Evolutionary conservation across 78 protist species (phyloP), one percentile per base, ranked within the genome.

Genomic region (Chrysochromulina parva): DNA sequence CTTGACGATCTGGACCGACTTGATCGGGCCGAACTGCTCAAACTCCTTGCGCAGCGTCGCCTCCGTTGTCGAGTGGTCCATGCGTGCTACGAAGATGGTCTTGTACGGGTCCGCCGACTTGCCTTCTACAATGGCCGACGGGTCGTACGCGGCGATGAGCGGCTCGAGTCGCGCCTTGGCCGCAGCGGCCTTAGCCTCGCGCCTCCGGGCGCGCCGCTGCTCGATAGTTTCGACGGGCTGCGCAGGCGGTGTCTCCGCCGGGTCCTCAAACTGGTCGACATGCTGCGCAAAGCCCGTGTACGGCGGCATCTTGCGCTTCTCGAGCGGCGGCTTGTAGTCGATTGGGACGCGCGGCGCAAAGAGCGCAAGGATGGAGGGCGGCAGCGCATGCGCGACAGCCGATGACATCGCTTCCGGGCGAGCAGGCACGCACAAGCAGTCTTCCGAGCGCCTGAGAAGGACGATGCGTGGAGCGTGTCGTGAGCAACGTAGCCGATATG

Each of bases 21-120:
- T 87, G 62, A 96, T 89, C 24, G 95, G 93, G 57, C 97, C 98
- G 89, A 71, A 96, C 67, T 89, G 65, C 60, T 93, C 95, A 38
- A 97, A 95, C 60, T 97, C 96, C 26, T 94, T 28, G 52, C 85
- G 82, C 55, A 97, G 85, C 78, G 88, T 91, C 20, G 53, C 52
- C 85, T 97, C 97, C 20, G 94, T 85, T 2, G 96, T 95, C 26
- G 90, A 50, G 88, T 90, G 96, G 76, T 88, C 55, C 26, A 82
- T 19, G 7, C 93, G 55, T 20, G 78, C 84, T 22, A 91, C 90
- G 28, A 91, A 91, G 54, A 85, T 71, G 47, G 93, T 91, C 73
- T 85, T 71, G 86, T 84, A 91, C 14, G 93, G 81, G 57, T 91
- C 93, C 47, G 71, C 71, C 62, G 7, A 14, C 26, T 5, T 59